Evolutionary conservation across 192 early-diverging fungal genomes (phyloP).

Genomic region (Linderina pennispora): DNA sequence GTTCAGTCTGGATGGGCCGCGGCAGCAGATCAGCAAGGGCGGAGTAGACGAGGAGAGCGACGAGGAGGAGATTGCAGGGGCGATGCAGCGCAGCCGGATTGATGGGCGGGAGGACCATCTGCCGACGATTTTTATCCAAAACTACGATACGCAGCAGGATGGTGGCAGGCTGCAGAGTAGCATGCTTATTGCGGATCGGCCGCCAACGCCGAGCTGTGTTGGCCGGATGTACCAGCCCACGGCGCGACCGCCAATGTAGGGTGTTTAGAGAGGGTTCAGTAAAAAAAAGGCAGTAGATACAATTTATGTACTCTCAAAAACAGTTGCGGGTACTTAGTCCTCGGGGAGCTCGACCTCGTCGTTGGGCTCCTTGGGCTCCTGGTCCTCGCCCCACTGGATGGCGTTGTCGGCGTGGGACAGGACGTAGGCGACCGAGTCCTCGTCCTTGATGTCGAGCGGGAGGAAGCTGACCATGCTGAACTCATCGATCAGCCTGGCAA

Average conservation of each 20-base stretch:
- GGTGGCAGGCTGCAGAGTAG: neutral
- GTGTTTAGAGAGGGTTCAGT: neutral
- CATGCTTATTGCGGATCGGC: constrained; percentile 2
- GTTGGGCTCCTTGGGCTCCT: constrained; percentile 83
- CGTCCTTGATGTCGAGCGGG: constrained; percentile 89
- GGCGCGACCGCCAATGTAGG: constrained; percentile 21
- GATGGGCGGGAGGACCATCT: no score
- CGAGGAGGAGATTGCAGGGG: neutral
- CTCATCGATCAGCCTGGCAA: constrained; percentile 91
- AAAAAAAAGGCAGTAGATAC: no score
- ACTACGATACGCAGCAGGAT: constrained; percentile 9
- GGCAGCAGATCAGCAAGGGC: neutral
- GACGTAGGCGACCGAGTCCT: constrained; percentile 84
- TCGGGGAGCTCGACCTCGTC: constrained; percentile 16
- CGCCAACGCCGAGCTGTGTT: constrained; percentile 15
- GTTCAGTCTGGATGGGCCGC: neutral
- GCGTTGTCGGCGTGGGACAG: constrained; percentile 90
- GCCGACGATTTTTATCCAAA: constrained; percentile 37
- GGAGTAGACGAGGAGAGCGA: neutral
- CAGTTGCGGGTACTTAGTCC: no score
- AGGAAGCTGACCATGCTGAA: constrained; percentile 97
- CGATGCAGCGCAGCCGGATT: no score
- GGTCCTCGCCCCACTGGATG: constrained; percentile 96
- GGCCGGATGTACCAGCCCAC: constrained; percentile 5
- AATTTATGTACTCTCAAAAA: no score